A percentile compares a stretch with the other conserved stretches of the same genome.
phyloP scores from a whole-genome alignment of 768 basidiomycete species.

The Psilocybe sp. region DNA sequence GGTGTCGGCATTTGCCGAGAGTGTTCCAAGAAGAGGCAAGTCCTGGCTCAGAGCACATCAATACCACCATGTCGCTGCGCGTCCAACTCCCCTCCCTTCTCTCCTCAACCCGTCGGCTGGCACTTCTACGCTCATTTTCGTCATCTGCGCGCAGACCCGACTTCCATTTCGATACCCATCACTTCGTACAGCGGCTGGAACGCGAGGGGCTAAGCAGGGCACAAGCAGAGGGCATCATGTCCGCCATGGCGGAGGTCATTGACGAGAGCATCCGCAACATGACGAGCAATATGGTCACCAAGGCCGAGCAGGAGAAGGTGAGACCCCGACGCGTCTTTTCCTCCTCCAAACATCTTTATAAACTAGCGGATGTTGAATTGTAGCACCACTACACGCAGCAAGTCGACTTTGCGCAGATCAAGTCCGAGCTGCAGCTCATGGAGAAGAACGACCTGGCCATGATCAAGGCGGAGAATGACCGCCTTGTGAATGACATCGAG shows the following conservation, averaged over 20 bases:
- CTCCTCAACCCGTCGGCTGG: constrained; percentile 5
- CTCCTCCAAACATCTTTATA: neutral
- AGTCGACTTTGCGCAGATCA: constrained; percentile 95
- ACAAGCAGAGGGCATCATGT: constrained; percentile 97
- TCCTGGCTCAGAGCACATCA: no score
- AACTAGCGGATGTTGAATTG: neutral
- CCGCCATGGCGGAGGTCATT: constrained; percentile 94
- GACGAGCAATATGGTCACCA: constrained; percentile 94
- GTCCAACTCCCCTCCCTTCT: constrained; percentile 1
- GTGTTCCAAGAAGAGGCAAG: no score
- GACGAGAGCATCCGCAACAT: constrained; percentile 96
- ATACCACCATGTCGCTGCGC: constrained; percentile 8
- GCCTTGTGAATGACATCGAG: constrained; percentile 88
- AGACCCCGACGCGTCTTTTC: constrained; percentile 10
- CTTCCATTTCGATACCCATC: constrained; percentile 95
- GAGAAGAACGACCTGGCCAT: constrained; percentile 95
- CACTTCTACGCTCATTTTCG: constrained; percentile 26
- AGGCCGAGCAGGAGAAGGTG: constrained; percentile 95
- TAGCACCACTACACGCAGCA: constrained; percentile 93
- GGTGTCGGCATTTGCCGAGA: no score
- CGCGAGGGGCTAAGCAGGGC: constrained; percentile 84
- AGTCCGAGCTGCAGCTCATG: constrained; percentile 93
- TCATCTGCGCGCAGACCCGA: constrained; percentile 27
- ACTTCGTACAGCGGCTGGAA: constrained; percentile 89
- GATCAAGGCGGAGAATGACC: constrained; percentile 95